Evolutionary conservation across 768 basidiomycete species (phyloP), one percentile per base, ranked within the genome.

Genomic region (Leucogyrophana mollusca): DNA sequence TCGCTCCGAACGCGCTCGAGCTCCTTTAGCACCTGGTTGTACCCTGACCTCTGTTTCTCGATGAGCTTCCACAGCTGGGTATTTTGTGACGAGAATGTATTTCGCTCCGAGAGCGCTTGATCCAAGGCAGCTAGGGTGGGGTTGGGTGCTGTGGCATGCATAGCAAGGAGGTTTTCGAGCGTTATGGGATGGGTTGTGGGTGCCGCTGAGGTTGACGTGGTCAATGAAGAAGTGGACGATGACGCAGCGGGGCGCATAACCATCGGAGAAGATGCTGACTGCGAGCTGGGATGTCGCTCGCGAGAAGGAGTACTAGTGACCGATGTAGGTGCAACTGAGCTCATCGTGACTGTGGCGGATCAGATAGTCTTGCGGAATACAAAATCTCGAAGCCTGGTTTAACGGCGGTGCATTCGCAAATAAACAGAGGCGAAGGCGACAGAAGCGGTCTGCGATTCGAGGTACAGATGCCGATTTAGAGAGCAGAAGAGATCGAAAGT

Each of bases 51-150:
- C 64, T 94, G 90, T 64, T 93, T 94, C 75, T 94, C 91, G 60
- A 95, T 85, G 52, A 94, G 78, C 66, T 94, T 94, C 94, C 94
- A 95, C 17, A 95, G 80, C 68, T 94, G 91, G 13, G 83, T 71
- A 62, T 95, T 95, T 71, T 95, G 93, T 4, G 81, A 67, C 9
- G 86, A 80, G 40, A 94, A 79, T 33, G 72, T 67, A 59, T 94
- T 95, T 53, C 93, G 80, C 58, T 97, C 94, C 13, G 74, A 74
- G 21, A 95, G 72, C 7, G 83, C 80, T 47, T 83, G 79, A 20
- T 92, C 90, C 22, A 95, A 76, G 3, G 93, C 91, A 27, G 64
- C 67, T 34, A 64, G 62, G 35, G 54, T 73, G 33, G 83, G 83
- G 65, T 83, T 79, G 38, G 74, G 62, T 1, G 78, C 67, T 17